Base-by-base conservation (phyloP, 176 grass and related monocot genomes). In the Bromus sterilis region DNA sequence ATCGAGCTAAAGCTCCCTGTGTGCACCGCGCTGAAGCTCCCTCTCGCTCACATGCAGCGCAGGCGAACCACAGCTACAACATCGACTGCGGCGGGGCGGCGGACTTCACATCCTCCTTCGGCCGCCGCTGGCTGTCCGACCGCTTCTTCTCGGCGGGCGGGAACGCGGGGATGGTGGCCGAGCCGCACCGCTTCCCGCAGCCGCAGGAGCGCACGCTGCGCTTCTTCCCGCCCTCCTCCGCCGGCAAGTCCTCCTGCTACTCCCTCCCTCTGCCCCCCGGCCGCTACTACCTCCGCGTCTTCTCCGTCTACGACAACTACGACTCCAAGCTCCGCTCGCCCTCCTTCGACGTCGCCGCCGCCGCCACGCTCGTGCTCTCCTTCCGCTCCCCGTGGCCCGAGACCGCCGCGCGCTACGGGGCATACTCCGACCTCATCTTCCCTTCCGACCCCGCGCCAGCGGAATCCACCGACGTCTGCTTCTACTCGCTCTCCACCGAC, bases 291-390 rank as follows among this genome's bases (percentile, higher is more conserved):
- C 85, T 99, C 21, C 93, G 97, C 80, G 51, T 90, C 76, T 99
- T 99, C 91, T 90, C 97, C 46, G 91, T 99, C 72, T 99, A 99
- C 89, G 97, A 99, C 83, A 99, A 99, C 87, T 99, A 96, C 85
- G 91, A 99, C 80, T 93, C 93, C 56, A 96, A 99, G 82, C 63
- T 89, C 39, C 91, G 89, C 8, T 87, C 93, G 3, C 97, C 97
- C 0, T 93, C 91, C 85, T 99, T 91, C 83, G 97, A 99, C 85
- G 93, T 99, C 63, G 96, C 97, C 30, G 87, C 92, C 21, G 91
- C 92, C 64, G 97, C 91, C 72, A 99, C 97, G 40, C 89, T 99
- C 20, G 91, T 99, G 23, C 94, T 96, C 78, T 88, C 87, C 62
- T 99, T 87, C 88, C 93, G 89, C 44, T 96, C 93, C 7, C 97